A percentile compares a stretch with the other conserved stretches of the same genome.
phyloP scores from a whole-genome alignment of 352 stramenopile genomes.

The Phytopythium chamaehyphon region DNA sequence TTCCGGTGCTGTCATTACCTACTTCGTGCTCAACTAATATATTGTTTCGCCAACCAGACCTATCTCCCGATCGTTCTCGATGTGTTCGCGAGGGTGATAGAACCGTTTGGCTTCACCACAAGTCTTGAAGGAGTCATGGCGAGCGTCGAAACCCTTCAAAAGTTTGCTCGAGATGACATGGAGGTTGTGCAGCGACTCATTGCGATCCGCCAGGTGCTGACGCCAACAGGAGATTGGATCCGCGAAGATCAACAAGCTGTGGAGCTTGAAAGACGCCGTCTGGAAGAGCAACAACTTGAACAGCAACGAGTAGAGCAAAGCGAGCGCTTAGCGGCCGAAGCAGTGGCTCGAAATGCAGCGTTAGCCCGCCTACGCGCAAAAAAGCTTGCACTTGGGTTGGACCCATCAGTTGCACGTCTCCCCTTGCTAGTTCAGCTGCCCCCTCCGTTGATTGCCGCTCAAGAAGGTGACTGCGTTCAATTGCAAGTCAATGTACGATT shows the following conservation, averaged over 20 bases:
- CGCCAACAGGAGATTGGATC: conserved; percentile 51
- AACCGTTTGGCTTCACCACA: conserved; percentile 40
- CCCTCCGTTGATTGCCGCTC: conserved; percentile 19
- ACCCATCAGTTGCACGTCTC: conserved; percentile 35
- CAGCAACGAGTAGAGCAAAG: conserved; percentile 26
- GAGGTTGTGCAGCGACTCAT: conserved; percentile 36
- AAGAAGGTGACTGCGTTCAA: conserved; percentile 18
- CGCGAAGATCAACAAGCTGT: conserved; percentile 44
- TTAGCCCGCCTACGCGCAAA: conserved; percentile 43
- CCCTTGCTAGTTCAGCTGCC: conserved; percentile 30
- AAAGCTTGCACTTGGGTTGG: conserved; percentile 55
- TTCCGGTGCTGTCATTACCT: neutral
- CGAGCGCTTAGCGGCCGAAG: conserved; percentile 19
- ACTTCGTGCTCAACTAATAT: neutral
- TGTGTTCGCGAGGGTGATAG: conserved; percentile 30
- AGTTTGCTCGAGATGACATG: conserved; percentile 35
- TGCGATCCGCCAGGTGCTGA: conserved; percentile 37
- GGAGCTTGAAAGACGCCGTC: conserved; percentile 25
- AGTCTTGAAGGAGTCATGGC: conserved; percentile 45
- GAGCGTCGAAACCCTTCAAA: conserved; percentile 35
- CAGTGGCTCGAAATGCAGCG: conserved; percentile 32
- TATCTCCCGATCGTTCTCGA: conserved; percentile 48
- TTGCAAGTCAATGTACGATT: conserved; percentile 41
- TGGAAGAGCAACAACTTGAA: conserved; percentile 22
- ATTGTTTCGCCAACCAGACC: conserved; percentile 14